Evolutionary conservation across 805 yeast genomes (phyloP).

Genomic region (Metschnikowia chrysomelidarum): DNA sequence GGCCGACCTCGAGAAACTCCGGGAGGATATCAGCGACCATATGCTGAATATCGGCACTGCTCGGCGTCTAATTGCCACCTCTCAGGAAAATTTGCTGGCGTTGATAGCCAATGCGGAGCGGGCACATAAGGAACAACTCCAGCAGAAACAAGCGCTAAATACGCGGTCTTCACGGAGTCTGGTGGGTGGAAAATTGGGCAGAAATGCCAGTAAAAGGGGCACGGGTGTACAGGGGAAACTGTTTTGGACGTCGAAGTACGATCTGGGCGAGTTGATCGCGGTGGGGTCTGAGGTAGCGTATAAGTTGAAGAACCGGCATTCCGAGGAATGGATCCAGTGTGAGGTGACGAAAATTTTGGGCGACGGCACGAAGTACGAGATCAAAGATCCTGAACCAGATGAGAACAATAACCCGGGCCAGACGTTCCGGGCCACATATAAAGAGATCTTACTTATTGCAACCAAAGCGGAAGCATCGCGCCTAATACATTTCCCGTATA

Average conservation of each 20-base stretch:
- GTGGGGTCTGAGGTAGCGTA: slow-evolving; percentile 88
- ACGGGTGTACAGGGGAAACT: slow-evolving; percentile 40
- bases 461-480: slow-evolving; percentile 41
- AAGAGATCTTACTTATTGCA: slow-evolving; percentile 76
- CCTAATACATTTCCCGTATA: slow-evolving; percentile 60
- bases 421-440: slow-evolving; percentile 75
- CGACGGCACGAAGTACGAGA: slow-evolving; percentile 75
- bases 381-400: slow-evolving; percentile 98
- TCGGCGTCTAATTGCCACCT: slow-evolving; percentile 34
- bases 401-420: slow-evolving; percentile 88
- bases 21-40: slow-evolving; percentile 49
- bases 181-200: slow-evolving; percentile 15
- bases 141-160: slow-evolving; percentile 12
- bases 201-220: slow-evolving; percentile 17
- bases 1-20: slow-evolving; percentile 39
- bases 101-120: slow-evolving; percentile 34
- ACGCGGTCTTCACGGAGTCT: slow-evolving; percentile 12
- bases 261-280: slow-evolving; percentile 54
- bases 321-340: slow-evolving; percentile 97
- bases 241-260: slow-evolving; percentile 53
- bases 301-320: slow-evolving; percentile 63
- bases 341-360: slow-evolving; percentile 74
- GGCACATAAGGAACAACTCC: slow-evolving; percentile 14
- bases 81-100: slow-evolving; percentile 46
- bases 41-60: slow-evolving; percentile 56